Evolutionary conservation across 2,329 filamentous ascomycete species (phyloP).

Genomic region (Fonsecaea erecta): DNA sequence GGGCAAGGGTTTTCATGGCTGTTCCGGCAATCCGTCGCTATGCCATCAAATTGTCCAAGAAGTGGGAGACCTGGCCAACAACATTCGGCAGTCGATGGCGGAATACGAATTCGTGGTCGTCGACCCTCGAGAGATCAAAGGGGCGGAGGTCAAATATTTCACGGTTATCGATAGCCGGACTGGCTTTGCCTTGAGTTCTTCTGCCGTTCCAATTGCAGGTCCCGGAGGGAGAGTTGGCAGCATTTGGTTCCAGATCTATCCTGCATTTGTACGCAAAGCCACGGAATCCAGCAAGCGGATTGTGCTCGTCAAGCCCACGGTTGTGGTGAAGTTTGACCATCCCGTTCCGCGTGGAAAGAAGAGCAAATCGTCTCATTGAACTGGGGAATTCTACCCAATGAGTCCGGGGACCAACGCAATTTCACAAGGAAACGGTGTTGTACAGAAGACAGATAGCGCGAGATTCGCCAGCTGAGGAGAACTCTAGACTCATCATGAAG

Average conservation of each 20-base stretch:
- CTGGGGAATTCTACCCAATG: neutral
- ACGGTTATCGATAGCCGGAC: conserved; percentile 23
- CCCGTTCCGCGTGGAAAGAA: conserved; percentile 9
- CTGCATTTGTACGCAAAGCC: conserved; percentile 13
- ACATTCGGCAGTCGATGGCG: conserved; percentile 8
- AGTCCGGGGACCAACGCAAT: neutral
- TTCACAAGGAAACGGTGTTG: neutral
- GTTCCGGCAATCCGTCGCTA: neutral
- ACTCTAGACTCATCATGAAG: neutral
- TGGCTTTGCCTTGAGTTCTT: conserved; percentile 4
- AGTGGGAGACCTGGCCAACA: conserved; percentile 9
- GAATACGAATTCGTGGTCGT: neutral
- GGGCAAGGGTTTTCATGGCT: neutral
- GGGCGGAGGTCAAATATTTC: conserved; percentile 10
- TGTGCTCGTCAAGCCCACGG: conserved; percentile 18
- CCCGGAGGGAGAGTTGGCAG: conserved; percentile 13
- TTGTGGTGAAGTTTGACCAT: conserved; percentile 21
- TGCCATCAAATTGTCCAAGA: conserved; percentile 7
- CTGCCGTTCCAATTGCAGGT: neutral
- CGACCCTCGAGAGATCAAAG: neutral
- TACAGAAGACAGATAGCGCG: neutral
- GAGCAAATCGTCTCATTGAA: conserved; percentile 3
- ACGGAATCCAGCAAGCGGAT: neutral
- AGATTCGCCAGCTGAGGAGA: neutral
- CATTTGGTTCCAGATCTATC: conserved; percentile 8